phyloP scores from a whole-genome alignment of 1,284 basidiomycete species.

The Vanrija sp. region DNA sequence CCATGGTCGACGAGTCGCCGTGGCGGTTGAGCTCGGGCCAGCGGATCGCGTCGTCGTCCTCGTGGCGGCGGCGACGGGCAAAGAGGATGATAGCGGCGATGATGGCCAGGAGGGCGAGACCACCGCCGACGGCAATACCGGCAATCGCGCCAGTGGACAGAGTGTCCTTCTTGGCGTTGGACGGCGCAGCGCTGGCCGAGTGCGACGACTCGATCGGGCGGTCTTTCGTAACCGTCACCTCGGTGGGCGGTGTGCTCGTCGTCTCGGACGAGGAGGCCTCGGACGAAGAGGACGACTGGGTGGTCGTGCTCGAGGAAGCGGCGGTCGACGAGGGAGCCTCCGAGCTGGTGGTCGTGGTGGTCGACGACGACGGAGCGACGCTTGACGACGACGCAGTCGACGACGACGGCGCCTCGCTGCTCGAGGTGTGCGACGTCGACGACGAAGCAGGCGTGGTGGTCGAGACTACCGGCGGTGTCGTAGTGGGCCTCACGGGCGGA shows the following conservation, averaged over 20 bases:
- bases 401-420: background rate
- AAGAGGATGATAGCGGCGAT: constrained; percentile 32
- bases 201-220: background rate
- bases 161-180: constrained; percentile 1
- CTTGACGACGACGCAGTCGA: background rate
- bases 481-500: background rate
- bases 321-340: background rate
- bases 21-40: constrained; percentile 50
- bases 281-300: background rate
- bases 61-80: constrained; percentile 32
- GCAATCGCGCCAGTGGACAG: constrained; percentile 45
- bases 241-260: background rate
- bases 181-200: background rate
- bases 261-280: background rate
- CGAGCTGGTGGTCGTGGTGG: background rate
- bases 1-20: constrained; percentile 40
- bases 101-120: constrained; percentile 34
- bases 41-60: constrained; percentile 47
- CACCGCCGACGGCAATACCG: constrained; percentile 43
- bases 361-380: background rate
- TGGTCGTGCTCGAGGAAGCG: background rate
- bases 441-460: background rate
- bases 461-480: background rate
- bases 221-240: background rate
- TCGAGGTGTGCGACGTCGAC: background rate